Base-by-base conservation (phyloP, 768 basidiomycete species). In the Pleurotus ostreatus region DNA sequence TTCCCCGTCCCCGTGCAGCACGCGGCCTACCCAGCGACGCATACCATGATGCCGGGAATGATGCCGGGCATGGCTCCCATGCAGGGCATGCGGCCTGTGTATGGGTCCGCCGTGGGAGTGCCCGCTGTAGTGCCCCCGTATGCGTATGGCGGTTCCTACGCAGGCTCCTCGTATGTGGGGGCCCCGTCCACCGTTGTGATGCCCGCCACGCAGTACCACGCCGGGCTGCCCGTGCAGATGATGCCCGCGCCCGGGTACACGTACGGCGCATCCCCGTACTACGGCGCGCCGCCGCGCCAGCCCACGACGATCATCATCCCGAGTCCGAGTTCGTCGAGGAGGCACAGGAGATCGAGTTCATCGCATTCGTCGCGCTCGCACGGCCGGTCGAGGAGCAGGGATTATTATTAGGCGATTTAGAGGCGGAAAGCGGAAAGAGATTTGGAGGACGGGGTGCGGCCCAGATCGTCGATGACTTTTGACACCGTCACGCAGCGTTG, bases 181-280 rank as follows among this genome's bases (percentile, higher is more conserved):
- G 30, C 30, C 30, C 30, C 30, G 2, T 53, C 51, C 13, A 53
- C 51, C 38, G 51, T 53, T 16, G 9, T 53, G 38, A 40, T 53
- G 51, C 51, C 51, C 2, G 15, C 51, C 9, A 40, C 51, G 18
- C 39, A 16, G 5, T 41, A 53, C 37, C 51, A 53, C 37, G 34
- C 23, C 13, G 51, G 51, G 22, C n/a, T 52, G 51, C 51, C 51
- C 22, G 25, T 52, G 51, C 16, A n/a, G 12, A 49, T 49, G 49
- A 11, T 15, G 15, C n/a, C 15, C 25, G 18, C 38, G 2, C 20
- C 51, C 5, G 51, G 51, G 2, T 53, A 53, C 23, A 39, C 37
- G 2, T 53, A 53, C 18, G 51, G 51, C 3, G 38, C 38, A 5
- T 53, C 51, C 37, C 51, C 51, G n/a, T 53, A 53, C 41, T 53